A percentile compares a stretch with the other conserved stretches of the same genome.
Evolutionary conservation across 257 asterid genomes (phyloP).

Genomic region (Plantago elongata): DNA sequence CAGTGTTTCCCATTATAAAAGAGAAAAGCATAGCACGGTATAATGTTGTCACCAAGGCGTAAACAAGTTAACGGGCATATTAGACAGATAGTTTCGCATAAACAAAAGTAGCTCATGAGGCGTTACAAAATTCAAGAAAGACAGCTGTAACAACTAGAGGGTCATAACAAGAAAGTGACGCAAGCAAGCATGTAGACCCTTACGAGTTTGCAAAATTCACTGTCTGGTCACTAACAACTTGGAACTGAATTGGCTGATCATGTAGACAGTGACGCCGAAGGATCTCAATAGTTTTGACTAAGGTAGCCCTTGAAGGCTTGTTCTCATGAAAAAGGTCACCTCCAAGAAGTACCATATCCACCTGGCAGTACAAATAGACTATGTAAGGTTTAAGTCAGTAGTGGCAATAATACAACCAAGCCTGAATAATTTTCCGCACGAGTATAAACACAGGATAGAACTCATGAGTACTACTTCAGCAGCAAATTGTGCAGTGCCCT

Average conservation of each 20-base stretch:
- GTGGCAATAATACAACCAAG: not conserved
- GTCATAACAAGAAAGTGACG: not conserved
- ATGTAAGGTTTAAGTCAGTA: not conserved
- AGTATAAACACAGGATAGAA: too few relatives aligned
- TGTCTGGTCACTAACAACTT: constrained; percentile 97
- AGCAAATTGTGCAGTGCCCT: too few relatives aligned
- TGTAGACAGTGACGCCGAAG: constrained; percentile 91
- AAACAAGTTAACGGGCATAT: too few relatives aligned
- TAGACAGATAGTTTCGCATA: too few relatives aligned
- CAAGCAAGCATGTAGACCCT: constrained; percentile 16
- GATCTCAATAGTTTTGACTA: constrained; percentile 88
- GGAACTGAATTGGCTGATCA: constrained; percentile 80
- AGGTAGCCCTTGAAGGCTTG: constrained; percentile 92
- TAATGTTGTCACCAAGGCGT: not conserved
- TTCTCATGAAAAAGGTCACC: constrained; percentile 98
- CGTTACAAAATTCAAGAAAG: not conserved
- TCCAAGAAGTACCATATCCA: constrained; percentile 89
- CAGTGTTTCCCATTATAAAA: constrained; percentile 10
- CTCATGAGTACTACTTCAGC: too few relatives aligned
- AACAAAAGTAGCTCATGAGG: constrained; percentile 1
- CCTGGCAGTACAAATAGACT: constrained; percentile 34
- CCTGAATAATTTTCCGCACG: not conserved
- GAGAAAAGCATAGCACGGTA: not conserved
- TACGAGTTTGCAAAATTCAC: constrained; percentile 91
- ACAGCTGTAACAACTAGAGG: not conserved